Conservation (phyloP, 1,284 basidiomycete genomes). For the Wallemia ichthyophaga region DNA sequence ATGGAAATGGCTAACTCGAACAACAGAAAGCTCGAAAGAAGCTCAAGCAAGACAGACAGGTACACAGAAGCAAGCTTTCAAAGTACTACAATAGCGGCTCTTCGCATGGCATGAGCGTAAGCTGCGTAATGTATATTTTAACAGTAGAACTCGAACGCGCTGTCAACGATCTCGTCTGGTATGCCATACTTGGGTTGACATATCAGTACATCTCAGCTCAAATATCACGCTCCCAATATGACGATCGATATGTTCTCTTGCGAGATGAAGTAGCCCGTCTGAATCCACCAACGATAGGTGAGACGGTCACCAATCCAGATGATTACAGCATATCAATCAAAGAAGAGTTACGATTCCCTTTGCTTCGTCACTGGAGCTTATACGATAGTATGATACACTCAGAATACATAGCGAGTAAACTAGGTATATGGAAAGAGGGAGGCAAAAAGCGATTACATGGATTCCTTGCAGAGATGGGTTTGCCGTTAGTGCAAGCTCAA, state of each 20-base stretch:
- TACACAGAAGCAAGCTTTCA: slow-evolving; percentile 7
- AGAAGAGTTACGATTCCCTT: slow-evolving; percentile 70
- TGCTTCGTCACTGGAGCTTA: slow-evolving; percentile 90
- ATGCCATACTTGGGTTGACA: slow-evolving; percentile 69
- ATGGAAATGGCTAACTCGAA: not conserved
- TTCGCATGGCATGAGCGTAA: slow-evolving; percentile 62
- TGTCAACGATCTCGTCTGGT: slow-evolving; percentile 85
- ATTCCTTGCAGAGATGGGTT: slow-evolving; percentile 97
- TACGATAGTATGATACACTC: slow-evolving; percentile 97
- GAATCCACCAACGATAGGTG: slow-evolving; percentile 27
- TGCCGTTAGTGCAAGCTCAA: slow-evolving; percentile 73
- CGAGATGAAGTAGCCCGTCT: slow-evolving; percentile 68
- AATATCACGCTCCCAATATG: slow-evolving; percentile 64
- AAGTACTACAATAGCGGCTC: slow-evolving; percentile 66
- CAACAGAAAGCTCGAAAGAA: slow-evolving; percentile 2
- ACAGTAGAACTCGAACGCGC: slow-evolving; percentile 63
- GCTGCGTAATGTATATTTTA: slow-evolving; percentile 64
- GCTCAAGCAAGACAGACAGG: slow-evolving; percentile 8
- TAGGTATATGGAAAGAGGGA: slow-evolving; percentile 85
- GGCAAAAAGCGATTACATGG: slow-evolving; percentile 68
- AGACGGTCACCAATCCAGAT: slow-evolving; percentile 21
- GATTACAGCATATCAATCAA: slow-evolving; percentile 46
- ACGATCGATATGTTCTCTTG: slow-evolving; percentile 43
- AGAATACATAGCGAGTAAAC: slow-evolving; percentile 72
- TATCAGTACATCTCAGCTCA: slow-evolving; percentile 65